Percentiles rank a stretch among this genome's conserved stretches.
phyloP scores from a whole-genome alignment of 805 yeast species.

The Candida succiphila region DNA sequence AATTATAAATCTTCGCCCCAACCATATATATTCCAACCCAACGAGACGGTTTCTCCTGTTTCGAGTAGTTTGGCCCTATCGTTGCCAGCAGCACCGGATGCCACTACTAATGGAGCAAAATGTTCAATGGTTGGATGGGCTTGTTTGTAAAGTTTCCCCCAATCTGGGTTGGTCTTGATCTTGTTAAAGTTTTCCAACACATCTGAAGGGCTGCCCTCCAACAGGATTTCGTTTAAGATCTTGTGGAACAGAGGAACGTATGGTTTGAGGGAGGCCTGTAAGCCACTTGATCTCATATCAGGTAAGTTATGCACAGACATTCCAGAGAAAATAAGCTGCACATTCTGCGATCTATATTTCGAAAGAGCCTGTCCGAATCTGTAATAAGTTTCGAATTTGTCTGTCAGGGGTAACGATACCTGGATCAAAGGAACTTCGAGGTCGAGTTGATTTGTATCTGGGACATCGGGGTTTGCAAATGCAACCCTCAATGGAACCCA shows the following conservation, averaged over 20 bases:
- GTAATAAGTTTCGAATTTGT: conserved; percentile 32
- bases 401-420: conserved; percentile 34
- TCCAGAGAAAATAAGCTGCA: conserved; percentile 56
- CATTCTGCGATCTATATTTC: conserved; percentile 41
- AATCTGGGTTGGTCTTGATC: conserved; percentile 18
- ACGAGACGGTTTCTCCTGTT: conserved; percentile 29
- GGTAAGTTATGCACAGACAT: conserved; percentile 72
- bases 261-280: conserved; percentile 19
- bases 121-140: conserved; percentile 80
- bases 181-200: conserved; percentile 27
- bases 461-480: conserved; percentile 31
- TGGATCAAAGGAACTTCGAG: conserved; percentile 39
- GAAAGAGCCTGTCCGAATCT: conserved; percentile 48
- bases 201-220: conserved; percentile 15
- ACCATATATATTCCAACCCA: conserved; percentile 67
- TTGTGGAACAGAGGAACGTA: conserved; percentile 46
- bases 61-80: conserved; percentile 36
- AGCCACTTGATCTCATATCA: conserved; percentile 31
- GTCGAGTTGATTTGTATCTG: conserved; percentile 28
- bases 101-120: conserved; percentile 56
- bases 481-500: conserved; percentile 78
- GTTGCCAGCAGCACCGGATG: conserved; percentile 38
- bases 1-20: conserved; percentile 18
- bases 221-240: conserved; percentile 30
- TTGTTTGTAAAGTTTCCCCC: conserved; percentile 22